Evolutionary conservation across 1,139 yeast species (phyloP).

Genomic region (Hemisphaericaspora lyxosophila): DNA sequence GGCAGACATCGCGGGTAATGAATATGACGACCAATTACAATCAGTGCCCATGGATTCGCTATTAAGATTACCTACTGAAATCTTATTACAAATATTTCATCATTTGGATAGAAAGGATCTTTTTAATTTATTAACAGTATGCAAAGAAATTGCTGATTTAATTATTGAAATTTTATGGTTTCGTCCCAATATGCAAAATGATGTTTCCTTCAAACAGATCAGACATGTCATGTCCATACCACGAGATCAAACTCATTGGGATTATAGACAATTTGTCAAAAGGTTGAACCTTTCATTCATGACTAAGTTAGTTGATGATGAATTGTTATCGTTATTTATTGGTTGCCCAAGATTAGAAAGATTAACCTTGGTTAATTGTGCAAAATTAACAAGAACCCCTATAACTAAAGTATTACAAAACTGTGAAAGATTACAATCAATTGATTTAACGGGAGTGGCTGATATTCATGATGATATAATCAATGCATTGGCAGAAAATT

Average conservation of each 20-base stretch:
- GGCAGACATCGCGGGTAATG: constrained; percentile 13
- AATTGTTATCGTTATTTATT: constrained; percentile 50
- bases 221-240: constrained; percentile 55
- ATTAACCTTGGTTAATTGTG: constrained; percentile 80
- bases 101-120: constrained; percentile 68
- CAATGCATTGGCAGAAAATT: constrained; percentile 64
- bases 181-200: constrained; percentile 75
- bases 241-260: constrained; percentile 56
- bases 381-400: constrained; percentile 59
- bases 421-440: constrained; percentile 75
- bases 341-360: constrained; percentile 82
- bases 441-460: constrained; percentile 86
- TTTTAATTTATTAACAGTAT: constrained; percentile 69
- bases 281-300: constrained; percentile 79
- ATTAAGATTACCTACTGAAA: constrained; percentile 74
- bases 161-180: constrained; percentile 86
- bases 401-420: constrained; percentile 61
- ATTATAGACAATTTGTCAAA: constrained; percentile 72
- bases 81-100: constrained; percentile 68
- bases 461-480: constrained; percentile 68
- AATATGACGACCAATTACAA: neutral
- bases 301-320: constrained; percentile 66
- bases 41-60: constrained; percentile 33
- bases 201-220: constrained; percentile 49
- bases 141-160: constrained; percentile 78